Conservation (phyloP, 78 protist genomes). For the Dictyostelium brefeldianum region DNA sequence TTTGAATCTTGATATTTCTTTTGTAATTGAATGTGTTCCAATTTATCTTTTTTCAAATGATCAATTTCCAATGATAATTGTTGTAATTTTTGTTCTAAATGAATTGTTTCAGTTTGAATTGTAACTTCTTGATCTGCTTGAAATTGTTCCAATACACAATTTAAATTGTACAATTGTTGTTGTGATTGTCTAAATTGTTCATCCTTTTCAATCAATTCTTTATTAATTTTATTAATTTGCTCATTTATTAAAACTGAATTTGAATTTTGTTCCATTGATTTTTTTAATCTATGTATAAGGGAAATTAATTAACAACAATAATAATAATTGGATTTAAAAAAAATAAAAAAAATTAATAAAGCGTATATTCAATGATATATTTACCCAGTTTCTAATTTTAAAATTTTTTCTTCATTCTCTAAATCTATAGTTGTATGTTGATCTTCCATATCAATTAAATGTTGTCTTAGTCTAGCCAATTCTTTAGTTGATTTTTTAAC, state of each 20-base stretch:
- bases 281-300: conserved; percentile 1
- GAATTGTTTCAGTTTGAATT: conserved; percentile 38
- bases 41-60: neutral
- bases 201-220: conserved; percentile 43
- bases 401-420: conserved; percentile 61
- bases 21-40: neutral
- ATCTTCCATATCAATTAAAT: conserved; percentile 62
- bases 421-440: conserved; percentile 62
- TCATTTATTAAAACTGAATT: neutral
- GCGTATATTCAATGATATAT: too few relatives aligned
- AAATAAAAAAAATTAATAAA: neutral
- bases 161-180: conserved; percentile 12
- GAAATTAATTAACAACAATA: too few relatives aligned
- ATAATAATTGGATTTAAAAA: too few relatives aligned
- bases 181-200: conserved; percentile 30
- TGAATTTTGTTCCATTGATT: conserved; percentile 7
- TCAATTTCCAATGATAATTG: neutral
- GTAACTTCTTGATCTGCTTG: conserved; percentile 72
- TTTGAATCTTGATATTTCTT: neutral
- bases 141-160: conserved; percentile 55
- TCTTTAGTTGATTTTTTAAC: conserved; percentile 53
- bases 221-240: neutral
- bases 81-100: conserved; percentile 16
- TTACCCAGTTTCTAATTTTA: conserved; percentile 12
- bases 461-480: conserved; percentile 58